Percentiles rank a stretch among this genome's conserved stretches.
These are phyloP conservation scores for Ceratobasidium sp. DNA, from an alignment of 1,284 basidiomycete genomes.

Conservation along the genomic window DNA sequence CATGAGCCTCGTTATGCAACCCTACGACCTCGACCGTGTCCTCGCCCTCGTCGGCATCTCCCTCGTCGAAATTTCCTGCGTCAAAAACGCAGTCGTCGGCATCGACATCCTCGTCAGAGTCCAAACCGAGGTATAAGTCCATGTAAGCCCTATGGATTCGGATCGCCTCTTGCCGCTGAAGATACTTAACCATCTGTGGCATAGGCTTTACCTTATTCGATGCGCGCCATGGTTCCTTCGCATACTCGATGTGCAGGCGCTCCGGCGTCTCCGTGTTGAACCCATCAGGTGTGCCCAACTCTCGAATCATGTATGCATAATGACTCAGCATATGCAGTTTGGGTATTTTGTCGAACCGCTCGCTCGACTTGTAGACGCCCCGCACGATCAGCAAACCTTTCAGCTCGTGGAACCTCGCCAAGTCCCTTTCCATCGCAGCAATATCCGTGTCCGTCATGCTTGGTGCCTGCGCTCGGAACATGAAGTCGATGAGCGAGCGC, in stretches of 20 bases:
- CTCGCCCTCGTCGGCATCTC: not conserved
- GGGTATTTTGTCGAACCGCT: slow-evolving; percentile 13
- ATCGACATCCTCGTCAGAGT: not conserved
- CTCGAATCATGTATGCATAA: slow-evolving; percentile 32
- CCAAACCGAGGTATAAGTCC: slow-evolving; percentile 1
- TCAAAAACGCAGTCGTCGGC: not conserved
- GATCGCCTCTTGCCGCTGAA: slow-evolving; percentile 12
- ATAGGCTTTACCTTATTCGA: slow-evolving; percentile 24
- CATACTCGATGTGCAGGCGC: slow-evolving; percentile 27
- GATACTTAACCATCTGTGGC: slow-evolving; percentile 7
- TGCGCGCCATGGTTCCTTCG: not conserved
- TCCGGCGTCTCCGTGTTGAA: slow-evolving; percentile 48
- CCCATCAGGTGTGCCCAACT: slow-evolving; percentile 45
- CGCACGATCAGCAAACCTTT: not conserved
- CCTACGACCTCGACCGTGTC: too few species aligned
- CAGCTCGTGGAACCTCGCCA: slow-evolving; percentile 8
- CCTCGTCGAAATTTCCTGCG: not conserved
- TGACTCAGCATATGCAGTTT: slow-evolving; percentile 43
- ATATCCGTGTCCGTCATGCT: slow-evolving; percentile 18
- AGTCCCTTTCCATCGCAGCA: not conserved
- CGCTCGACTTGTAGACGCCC: not conserved
- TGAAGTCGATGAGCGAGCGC: slow-evolving; percentile 6
- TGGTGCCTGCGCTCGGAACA: slow-evolving; percentile 2
- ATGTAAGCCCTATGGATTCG: slow-evolving; percentile 4
- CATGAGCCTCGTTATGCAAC: too few species aligned